Conservation (phyloP, 1,284 basidiomycete genomes). For the Boletus sp. region DNA sequence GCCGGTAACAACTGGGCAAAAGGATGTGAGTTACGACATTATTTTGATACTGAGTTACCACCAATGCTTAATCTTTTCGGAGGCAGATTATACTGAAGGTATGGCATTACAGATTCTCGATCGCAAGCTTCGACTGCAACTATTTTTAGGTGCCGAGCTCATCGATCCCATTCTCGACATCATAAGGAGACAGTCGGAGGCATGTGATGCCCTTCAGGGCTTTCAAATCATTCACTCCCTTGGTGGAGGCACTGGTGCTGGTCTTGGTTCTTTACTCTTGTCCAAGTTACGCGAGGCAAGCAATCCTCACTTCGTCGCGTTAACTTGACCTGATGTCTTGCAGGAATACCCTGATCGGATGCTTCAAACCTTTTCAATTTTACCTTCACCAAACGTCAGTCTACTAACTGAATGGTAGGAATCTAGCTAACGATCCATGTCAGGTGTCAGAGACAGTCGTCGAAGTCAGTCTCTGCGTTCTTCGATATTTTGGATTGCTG, state of each 20-base stretch:
- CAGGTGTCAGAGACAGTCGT: slow-evolving; percentile 94
- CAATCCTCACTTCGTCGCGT: neutral
- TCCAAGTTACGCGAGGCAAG: slow-evolving; percentile 79
- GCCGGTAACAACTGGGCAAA: slow-evolving; percentile 96
- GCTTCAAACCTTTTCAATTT: slow-evolving; percentile 88
- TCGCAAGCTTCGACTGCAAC: neutral
- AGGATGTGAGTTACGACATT: slow-evolving; percentile 58
- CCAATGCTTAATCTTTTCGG: slow-evolving; percentile 22
- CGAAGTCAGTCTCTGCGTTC: slow-evolving; percentile 49
- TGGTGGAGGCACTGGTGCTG: slow-evolving; percentile 90
- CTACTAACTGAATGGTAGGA: neutral
- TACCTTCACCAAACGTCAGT: slow-evolving; percentile 83
- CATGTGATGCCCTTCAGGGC: slow-evolving; percentile 86
- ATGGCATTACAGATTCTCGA: slow-evolving; percentile 7
- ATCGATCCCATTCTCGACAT: slow-evolving; percentile 81
- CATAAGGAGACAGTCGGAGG: slow-evolving; percentile 72
- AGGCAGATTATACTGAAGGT: slow-evolving; percentile 83
- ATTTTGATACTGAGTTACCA: neutral
- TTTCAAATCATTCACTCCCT: slow-evolving; percentile 93
- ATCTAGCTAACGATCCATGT: slow-evolving; percentile 10
- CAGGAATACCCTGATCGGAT: slow-evolving; percentile 91
- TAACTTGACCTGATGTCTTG: slow-evolving; percentile 10
- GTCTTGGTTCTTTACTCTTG: slow-evolving; percentile 78
- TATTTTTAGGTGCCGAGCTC: slow-evolving; percentile 75
- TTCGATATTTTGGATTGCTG: neutral